Evolutionary conservation across 2,329 filamentous ascomycete genomes (phyloP).

Genomic region (Pseudogymnoascus verrucosus): DNA sequence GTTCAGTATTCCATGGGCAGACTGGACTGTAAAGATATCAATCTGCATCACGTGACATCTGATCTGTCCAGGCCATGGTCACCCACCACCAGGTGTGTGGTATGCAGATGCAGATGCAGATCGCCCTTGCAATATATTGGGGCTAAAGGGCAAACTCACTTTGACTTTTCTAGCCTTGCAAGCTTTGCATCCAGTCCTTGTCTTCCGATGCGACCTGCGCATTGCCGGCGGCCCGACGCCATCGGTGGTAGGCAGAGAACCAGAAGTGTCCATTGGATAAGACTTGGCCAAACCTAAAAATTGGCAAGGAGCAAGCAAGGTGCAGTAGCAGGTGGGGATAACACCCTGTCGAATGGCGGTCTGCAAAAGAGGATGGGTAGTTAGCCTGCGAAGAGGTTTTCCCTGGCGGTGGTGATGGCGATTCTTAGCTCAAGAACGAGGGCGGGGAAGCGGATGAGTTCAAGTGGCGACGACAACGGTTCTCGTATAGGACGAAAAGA

Average conservation of each 20-base stretch:
- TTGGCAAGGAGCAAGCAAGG: not conserved
- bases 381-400: not conserved
- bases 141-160: constrained; percentile 19
- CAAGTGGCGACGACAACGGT: not conserved
- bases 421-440: not conserved
- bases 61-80: not conserved
- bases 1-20: not conserved
- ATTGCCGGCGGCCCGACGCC: not conserved
- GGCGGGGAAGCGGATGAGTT: not conserved
- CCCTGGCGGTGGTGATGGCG: not conserved
- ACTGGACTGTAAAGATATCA: too few relatives aligned
- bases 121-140: not conserved
- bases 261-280: not conserved
- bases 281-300: not conserved
- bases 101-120: not conserved
- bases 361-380: not conserved
- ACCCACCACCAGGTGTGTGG: not conserved
- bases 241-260: not conserved
- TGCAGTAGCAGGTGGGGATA: not conserved
- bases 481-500: not conserved
- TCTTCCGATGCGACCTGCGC: constrained; percentile 27
- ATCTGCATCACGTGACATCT: not conserved
- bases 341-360: not conserved
- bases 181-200: constrained; percentile 32
- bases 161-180: constrained; percentile 37